Conservation (phyloP, 2,329 filamentous ascomycete species). For the Fusarium citri region DNA sequence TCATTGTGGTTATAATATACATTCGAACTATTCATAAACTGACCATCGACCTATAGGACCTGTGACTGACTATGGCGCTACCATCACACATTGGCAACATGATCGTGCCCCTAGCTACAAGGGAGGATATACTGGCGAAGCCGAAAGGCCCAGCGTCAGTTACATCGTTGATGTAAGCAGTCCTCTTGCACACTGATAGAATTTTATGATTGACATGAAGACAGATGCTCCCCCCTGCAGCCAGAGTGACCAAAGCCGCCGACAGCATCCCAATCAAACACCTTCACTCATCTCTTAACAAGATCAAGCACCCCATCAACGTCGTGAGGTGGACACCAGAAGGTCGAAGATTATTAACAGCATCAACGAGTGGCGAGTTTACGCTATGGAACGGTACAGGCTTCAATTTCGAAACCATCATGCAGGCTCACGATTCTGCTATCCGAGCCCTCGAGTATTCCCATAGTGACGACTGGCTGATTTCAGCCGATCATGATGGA, state of each 20-base stretch:
- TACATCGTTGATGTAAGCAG: conserved; percentile 85
- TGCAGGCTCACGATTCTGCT: conserved; percentile 94
- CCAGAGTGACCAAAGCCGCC: conserved; percentile 77
- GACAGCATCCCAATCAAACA: conserved; percentile 95
- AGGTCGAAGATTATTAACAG: conserved; percentile 89
- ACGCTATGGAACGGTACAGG: conserved; percentile 98
- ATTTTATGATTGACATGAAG: conserved; percentile 26
- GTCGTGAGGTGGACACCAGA: conserved; percentile 98
- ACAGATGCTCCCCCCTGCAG: conserved; percentile 88
- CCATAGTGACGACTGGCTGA: conserved; percentile 95
- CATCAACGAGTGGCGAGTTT: conserved; percentile 96
- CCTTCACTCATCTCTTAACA: conserved; percentile 97
- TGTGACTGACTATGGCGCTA: conserved; percentile 93
- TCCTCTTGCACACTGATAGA: neutral
- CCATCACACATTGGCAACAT: conserved; percentile 91
- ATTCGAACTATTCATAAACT: conserved; percentile 35
- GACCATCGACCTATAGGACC: conserved; percentile 68
- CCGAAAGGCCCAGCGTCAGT: conserved; percentile 86
- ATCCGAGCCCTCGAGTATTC: conserved; percentile 89
- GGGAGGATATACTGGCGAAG: conserved; percentile 76
- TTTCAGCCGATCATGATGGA: conserved; percentile 95
- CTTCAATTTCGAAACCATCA: conserved; percentile 99
- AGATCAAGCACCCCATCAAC: conserved; percentile 97
- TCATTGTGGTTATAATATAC: conserved; percentile 13
- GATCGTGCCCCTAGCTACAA: conserved; percentile 77